phyloP scores from a whole-genome alignment of 2,329 filamentous ascomycete genomes.

The Aspergillus tamarii region DNA sequence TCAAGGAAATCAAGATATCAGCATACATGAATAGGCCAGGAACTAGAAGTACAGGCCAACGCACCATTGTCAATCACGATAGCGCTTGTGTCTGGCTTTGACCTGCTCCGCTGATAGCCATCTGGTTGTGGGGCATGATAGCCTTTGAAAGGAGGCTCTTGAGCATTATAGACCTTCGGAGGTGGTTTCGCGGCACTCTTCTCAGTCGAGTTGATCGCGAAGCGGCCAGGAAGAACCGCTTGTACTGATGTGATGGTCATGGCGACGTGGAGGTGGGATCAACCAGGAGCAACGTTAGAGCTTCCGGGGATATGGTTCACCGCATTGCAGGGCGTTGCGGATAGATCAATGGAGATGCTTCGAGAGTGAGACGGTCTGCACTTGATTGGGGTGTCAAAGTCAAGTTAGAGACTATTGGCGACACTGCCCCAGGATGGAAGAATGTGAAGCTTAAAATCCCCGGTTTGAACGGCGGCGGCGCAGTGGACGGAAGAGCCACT shows the following conservation, averaged over 20 bases:
- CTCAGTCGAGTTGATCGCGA: slow-evolving; percentile 46
- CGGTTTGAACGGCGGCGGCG: slow-evolving; percentile 20
- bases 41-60: slow-evolving; percentile 5
- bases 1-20: slow-evolving; percentile 4
- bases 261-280: slow-evolving; percentile 29
- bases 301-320: slow-evolving; percentile 21
- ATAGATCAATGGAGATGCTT: background rate
- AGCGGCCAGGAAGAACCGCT: slow-evolving; percentile 40
- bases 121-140: slow-evolving; percentile 63
- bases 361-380: background rate
- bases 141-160: slow-evolving; percentile 64
- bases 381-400: background rate
- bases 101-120: slow-evolving; percentile 70
- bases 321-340: slow-evolving; percentile 24
- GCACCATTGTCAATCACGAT: slow-evolving; percentile 98
- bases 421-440: slow-evolving; percentile 10
- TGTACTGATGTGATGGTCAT: slow-evolving; percentile 51
- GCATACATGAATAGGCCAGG: background rate
- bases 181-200: slow-evolving; percentile 57
- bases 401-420: background rate
- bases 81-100: slow-evolving; percentile 64
- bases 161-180: slow-evolving; percentile 57
- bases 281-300: slow-evolving; percentile 23
- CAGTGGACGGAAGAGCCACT: slow-evolving; percentile 18
- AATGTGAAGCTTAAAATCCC: slow-evolving; percentile 13